Evolutionary conservation across 2,329 filamentous ascomycete genomes (phyloP).

Genomic region (Plenodomus lindquistii): DNA sequence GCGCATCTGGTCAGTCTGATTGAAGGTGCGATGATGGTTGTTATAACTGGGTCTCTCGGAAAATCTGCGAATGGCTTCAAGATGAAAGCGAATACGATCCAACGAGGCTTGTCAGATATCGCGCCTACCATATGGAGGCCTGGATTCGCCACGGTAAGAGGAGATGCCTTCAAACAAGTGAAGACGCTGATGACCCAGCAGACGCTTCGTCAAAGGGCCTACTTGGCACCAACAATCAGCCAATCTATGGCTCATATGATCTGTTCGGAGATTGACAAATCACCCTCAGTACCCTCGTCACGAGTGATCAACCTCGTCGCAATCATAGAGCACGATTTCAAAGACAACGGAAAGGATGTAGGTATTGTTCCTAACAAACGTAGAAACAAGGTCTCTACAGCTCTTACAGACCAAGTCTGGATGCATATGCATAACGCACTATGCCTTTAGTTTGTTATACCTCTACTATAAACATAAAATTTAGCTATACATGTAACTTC

Average conservation of each 20-base stretch:
- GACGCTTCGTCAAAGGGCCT: conserved; percentile 39
- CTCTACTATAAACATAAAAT: conserved; percentile 6
- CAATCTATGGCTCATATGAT: conserved; percentile 35
- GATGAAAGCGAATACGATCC: conserved; percentile 37
- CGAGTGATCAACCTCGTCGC: not conserved
- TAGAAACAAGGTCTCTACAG: not conserved
- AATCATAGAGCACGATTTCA: not conserved
- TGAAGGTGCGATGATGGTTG: conserved; percentile 43
- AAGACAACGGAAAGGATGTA: not conserved
- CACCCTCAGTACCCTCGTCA: not conserved
- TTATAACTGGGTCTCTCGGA: conserved; percentile 35
- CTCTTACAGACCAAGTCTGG: not conserved
- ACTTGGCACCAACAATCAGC: conserved; percentile 45
- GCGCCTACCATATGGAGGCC: conserved; percentile 48
- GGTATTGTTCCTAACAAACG: not conserved
- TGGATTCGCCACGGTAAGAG: conserved; percentile 38
- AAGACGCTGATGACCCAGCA: conserved; percentile 15
- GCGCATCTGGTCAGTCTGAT: conserved; percentile 22
- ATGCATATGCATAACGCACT: not conserved
- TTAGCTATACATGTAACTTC: too few relatives aligned
- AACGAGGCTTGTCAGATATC: conserved; percentile 41
- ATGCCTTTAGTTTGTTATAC: not conserved
- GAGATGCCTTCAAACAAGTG: not conserved
- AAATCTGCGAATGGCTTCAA: conserved; percentile 28
- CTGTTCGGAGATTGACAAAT: conserved; percentile 5